Evolutionary conservation across 768 basidiomycete genomes (phyloP), one percentile per base, ranked within the genome.

Genomic region (Pholiota microspora): DNA sequence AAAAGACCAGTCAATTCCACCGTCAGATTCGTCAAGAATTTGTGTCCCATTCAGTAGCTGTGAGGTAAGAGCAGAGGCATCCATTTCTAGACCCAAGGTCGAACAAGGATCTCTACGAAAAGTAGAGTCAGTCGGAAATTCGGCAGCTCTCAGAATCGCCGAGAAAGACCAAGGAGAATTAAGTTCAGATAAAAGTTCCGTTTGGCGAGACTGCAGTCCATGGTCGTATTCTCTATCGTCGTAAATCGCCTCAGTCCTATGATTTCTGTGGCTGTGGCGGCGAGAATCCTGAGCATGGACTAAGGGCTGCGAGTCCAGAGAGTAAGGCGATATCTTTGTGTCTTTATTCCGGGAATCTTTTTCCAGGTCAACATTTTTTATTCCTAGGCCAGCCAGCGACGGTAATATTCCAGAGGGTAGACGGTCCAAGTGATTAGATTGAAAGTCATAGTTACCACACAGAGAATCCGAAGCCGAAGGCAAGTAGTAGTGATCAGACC

Each of bases 401-500:
- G 57, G 56, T 12, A 55, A 53, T 24, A 57, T 44, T 42, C 31
- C 46, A 35, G 54, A 44, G n/a, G 57, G 40, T 25, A 52, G 44
- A 35, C 34, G 42, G 53, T 67, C 61, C 44, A 64, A 55, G 61
- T 73, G 62, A 54, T 73, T 76, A 32, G 75, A 73, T 55, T 74
- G 73, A 53, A 71, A 73, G 27, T 73, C 70, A 44, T 64, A 62
- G 34, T 52, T 49, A 38, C 64, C 63, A 29, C 59, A 46, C 47
- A 52, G 58, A 49, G 61, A 15, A 31, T 56, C 53, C 12, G 38
- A 24, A 21, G 55, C 53, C 23, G 54, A 56, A 52, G 56, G 40
- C 49, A 52, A 47, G 47, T 53, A 46, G 35, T 56, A 52, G 15
- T 50, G 51, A 16, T 58, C 57, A 6, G 61, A 45, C 51, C 56